phyloP scores from a whole-genome alignment of 768 basidiomycete species.

The Candolleomyces efflorescens region DNA sequence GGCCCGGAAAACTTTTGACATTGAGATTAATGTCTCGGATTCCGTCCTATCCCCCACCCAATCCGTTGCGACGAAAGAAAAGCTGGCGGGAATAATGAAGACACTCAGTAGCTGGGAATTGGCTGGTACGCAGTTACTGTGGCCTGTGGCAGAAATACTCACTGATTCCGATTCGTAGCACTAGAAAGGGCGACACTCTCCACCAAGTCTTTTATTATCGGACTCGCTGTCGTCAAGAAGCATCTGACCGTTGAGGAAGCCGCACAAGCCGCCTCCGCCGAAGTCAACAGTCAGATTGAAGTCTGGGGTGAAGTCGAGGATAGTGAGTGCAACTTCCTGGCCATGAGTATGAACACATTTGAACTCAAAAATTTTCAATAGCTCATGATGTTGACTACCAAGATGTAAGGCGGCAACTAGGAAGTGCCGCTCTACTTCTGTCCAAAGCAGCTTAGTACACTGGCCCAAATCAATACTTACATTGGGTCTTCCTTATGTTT shows the following conservation, averaged over 20 bases:
- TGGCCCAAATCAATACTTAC: neutral
- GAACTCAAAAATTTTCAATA: slow-evolving; percentile 27
- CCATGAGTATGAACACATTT: neutral
- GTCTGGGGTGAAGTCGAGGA: slow-evolving; percentile 99
- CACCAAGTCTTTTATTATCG: slow-evolving; percentile 89
- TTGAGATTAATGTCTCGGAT: slow-evolving; percentile 65
- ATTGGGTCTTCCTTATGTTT: neutral
- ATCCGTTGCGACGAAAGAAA: slow-evolving; percentile 59
- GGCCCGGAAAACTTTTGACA: slow-evolving; percentile 60
- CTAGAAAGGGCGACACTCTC: slow-evolving; percentile 89
- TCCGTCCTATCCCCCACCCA: slow-evolving; percentile 73
- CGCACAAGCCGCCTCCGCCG: slow-evolving; percentile 80
- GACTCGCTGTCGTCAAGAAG: slow-evolving; percentile 75
- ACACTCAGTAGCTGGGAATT: slow-evolving; percentile 80
- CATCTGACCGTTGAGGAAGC: slow-evolving; percentile 80
- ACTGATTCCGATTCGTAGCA: slow-evolving; percentile 39
- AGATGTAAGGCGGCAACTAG: slow-evolving; percentile 83
- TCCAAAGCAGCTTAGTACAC: slow-evolving; percentile 10
- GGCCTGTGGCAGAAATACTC: neutral
- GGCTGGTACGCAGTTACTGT: slow-evolving; percentile 58
- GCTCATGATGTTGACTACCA: slow-evolving; percentile 98
- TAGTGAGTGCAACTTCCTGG: slow-evolving; percentile 54
- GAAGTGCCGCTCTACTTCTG: slow-evolving; percentile 33
- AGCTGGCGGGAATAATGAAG: slow-evolving; percentile 53
- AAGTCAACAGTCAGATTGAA: slow-evolving; percentile 94